Evolutionary conservation across 768 basidiomycete genomes (phyloP).

Genomic region (Rhodosporidiobolus sp.): DNA sequence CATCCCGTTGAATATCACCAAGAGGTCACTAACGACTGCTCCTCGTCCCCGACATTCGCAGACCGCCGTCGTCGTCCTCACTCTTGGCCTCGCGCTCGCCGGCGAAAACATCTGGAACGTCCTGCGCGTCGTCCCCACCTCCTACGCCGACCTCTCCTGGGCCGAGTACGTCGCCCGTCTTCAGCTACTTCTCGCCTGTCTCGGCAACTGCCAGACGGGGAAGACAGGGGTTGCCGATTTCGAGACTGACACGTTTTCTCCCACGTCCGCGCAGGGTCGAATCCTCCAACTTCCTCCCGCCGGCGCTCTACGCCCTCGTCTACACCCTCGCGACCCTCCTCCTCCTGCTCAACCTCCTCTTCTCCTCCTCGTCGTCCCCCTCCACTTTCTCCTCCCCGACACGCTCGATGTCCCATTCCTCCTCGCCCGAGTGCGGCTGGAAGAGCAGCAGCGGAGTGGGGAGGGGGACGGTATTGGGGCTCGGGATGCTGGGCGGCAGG

Average conservation of each 20-base stretch:
- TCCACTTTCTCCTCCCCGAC: background rate
- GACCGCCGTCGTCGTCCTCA: background rate
- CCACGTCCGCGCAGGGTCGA: constrained; percentile 4
- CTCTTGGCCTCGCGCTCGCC: background rate
- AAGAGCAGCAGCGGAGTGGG: background rate
- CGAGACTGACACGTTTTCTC: too few relatives aligned
- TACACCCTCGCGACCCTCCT: background rate
- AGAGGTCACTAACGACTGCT: background rate
- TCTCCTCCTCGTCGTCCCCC: background rate
- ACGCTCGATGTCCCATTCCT: background rate
- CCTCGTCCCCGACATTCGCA: background rate
- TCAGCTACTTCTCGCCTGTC: background rate
- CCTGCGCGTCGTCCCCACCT: background rate
- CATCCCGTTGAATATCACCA: too few relatives aligned
- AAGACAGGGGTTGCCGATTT: too few relatives aligned
- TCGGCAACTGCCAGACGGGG: too few relatives aligned
- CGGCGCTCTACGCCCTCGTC: background rate
- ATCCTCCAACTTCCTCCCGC: background rate
- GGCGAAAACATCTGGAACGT: constrained; percentile 2
- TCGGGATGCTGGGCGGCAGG: too few relatives aligned
- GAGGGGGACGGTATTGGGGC: too few relatives aligned
- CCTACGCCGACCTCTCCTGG: background rate
- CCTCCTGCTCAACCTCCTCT: background rate
- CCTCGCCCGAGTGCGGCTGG: background rate
- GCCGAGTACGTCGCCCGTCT: background rate